These are phyloP conservation scores for Citrus cavaleriei DNA, from an alignment of 345 rosid species.

Conservation along the genomic window DNA sequence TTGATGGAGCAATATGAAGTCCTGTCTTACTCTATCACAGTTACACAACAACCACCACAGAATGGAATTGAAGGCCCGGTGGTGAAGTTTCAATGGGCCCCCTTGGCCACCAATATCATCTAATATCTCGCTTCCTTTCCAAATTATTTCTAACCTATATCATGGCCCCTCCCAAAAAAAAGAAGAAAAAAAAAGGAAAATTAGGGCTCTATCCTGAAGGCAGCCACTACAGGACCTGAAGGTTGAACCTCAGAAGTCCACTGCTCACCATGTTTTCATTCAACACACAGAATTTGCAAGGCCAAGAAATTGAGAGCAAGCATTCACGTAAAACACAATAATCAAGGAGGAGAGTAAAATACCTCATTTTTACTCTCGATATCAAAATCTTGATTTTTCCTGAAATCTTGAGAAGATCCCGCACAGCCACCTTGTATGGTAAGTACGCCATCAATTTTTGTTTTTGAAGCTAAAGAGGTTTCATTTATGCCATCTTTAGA, in stretches of 20 bases:
- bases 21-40: not conserved
- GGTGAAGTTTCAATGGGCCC: not conserved
- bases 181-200: too few species aligned
- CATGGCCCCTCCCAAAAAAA: not conserved
- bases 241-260: not conserved
- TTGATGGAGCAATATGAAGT: too few species aligned
- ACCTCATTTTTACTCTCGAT: constrained; percentile 37
- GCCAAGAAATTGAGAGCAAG: not conserved
- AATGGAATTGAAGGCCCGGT: not conserved
- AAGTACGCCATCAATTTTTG: constrained; percentile 16
- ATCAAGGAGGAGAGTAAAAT: constrained; percentile 10
- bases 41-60: not conserved
- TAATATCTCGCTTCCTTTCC: not conserved
- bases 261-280: not conserved
- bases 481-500: constrained; percentile 25
- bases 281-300: not conserved
- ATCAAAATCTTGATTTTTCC: constrained; percentile 31
- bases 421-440: constrained; percentile 18
- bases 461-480: constrained; percentile 30
- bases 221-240: not conserved
- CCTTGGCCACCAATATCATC: constrained; percentile 4
- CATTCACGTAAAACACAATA: not conserved
- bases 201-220: not conserved
- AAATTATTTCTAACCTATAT: not conserved
- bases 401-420: constrained; percentile 27